These are phyloP conservation scores for Antitrichia curtipendula DNA, from an alignment of 225 moss, liverwort and hornwort species.

Conservation along the genomic window DNA sequence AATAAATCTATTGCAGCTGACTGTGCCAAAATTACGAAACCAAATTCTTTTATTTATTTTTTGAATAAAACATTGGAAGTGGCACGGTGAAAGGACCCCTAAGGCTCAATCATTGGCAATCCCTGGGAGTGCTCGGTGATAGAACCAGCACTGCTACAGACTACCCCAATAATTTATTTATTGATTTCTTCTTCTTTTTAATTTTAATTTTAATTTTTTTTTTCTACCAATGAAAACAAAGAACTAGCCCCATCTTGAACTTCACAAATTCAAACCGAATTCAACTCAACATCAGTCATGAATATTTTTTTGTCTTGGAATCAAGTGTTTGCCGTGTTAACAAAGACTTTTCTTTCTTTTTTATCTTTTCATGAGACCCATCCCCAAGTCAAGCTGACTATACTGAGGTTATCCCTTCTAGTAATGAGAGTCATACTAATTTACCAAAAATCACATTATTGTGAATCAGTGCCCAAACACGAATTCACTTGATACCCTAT, in stretches of 20 bases:
- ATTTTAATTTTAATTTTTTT: not conserved
- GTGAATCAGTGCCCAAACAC: accelerated
- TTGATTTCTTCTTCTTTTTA: not conserved
- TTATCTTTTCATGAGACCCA: not conserved
- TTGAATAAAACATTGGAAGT: not conserved
- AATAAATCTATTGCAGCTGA: too few relatives aligned
- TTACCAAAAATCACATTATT: not conserved
- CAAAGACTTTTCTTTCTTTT: not conserved
- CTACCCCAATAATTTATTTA: not conserved
- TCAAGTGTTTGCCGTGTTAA: not conserved
- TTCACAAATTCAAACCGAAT: not conserved
- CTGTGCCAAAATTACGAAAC: too few relatives aligned
- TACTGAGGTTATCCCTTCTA: too few relatives aligned
- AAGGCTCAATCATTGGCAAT: slow-evolving; percentile 3
- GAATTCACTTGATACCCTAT: not conserved
- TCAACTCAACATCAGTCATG: not conserved
- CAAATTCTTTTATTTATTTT: not conserved
- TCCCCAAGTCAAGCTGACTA: not conserved
- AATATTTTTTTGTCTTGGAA: not conserved
- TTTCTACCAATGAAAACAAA: not conserved
- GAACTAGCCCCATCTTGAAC: not conserved
- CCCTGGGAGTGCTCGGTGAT: not conserved
- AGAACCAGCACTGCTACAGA: not conserved
- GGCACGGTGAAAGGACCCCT: not conserved
- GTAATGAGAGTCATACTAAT: not conserved